Conservation (phyloP, 495 filamentous ascomycete species). For the Lasiosphaeria ovina region DNA sequence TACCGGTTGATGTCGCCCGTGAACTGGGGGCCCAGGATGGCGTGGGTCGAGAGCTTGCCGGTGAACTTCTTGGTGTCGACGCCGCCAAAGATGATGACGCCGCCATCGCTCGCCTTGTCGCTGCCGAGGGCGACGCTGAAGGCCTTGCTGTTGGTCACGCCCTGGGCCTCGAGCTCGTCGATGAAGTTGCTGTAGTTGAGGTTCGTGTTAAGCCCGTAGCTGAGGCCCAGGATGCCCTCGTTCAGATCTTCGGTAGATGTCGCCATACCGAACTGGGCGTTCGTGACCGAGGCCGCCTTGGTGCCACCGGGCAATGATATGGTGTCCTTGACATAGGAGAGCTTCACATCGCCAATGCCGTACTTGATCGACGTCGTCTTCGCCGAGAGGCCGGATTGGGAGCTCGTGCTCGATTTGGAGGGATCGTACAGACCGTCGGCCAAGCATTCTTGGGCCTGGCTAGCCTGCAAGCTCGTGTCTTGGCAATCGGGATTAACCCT, state of each 20-base stretch:
- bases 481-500: constrained; percentile 39
- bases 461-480: constrained; percentile 16
- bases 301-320: constrained; percentile 33
- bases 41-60: constrained; percentile 65
- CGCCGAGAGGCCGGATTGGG: constrained; percentile 8
- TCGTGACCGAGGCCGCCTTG: constrained; percentile 24
- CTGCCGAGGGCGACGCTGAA: constrained; percentile 44
- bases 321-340: constrained; percentile 33
- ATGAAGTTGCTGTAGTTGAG: constrained; percentile 38
- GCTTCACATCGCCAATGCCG: constrained; percentile 33
- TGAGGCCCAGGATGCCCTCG: constrained; percentile 38
- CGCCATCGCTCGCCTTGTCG: constrained; percentile 40
- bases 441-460: constrained; percentile 32
- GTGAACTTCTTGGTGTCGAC: constrained; percentile 79
- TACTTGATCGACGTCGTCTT: constrained; percentile 31
- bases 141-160: constrained; percentile 37
- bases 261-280: constrained; percentile 40
- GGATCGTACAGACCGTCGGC: constrained; percentile 34
- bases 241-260: constrained; percentile 32
- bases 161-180: constrained; percentile 37
- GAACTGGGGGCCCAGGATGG: constrained; percentile 49
- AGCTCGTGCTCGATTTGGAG: constrained; percentile 25
- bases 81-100: constrained; percentile 84
- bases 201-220: constrained; percentile 33
- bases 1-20: constrained; percentile 33